Evolutionary conservation across 2,329 filamentous ascomycete genomes (phyloP).

Genomic region (Lomentospora prolificans): DNA sequence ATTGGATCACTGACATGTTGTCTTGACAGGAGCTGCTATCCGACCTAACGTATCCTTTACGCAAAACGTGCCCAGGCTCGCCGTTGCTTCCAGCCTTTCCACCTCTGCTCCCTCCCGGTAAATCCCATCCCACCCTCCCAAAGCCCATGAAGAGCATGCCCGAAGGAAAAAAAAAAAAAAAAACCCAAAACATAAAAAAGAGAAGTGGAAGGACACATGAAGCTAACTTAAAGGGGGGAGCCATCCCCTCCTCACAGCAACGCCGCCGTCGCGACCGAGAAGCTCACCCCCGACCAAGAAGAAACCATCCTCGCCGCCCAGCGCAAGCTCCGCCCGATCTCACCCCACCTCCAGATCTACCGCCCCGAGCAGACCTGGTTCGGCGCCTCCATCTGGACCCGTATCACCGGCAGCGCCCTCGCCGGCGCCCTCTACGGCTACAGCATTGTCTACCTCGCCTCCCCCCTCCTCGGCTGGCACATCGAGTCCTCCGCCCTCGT

Average conservation of each 20-base stretch:
- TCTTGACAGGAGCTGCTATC: background rate
- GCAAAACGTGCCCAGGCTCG: slow-evolving; percentile 36
- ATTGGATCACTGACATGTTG: background rate
- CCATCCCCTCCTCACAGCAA: slow-evolving; percentile 16
- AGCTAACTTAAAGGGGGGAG: background rate
- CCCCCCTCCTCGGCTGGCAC: slow-evolving; percentile 61
- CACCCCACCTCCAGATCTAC: slow-evolving; percentile 83
- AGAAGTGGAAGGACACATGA: background rate
- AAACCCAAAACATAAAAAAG: background rate
- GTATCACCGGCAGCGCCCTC: slow-evolving; percentile 69
- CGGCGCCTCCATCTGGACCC: slow-evolving; percentile 61
- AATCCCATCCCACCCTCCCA: slow-evolving; percentile 10
- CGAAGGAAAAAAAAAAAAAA: background rate
- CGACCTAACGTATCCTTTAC: slow-evolving; percentile 12
- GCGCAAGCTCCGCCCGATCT: slow-evolving; percentile 70
- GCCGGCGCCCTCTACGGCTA: slow-evolving; percentile 71
- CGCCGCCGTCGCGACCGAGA: slow-evolving; percentile 45
- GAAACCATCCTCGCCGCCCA: slow-evolving; percentile 66
- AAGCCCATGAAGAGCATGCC: background rate
- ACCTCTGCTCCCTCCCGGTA: slow-evolving; percentile 37
- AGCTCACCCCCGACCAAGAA: slow-evolving; percentile 43
- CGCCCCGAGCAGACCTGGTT: slow-evolving; percentile 78
- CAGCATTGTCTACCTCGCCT: slow-evolving; percentile 68
- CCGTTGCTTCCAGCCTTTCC: slow-evolving; percentile 30
- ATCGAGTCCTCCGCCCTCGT: slow-evolving; percentile 50